Conservation (phyloP, 129 eudicot genomes). For the Oenanthe sinensis region DNA sequence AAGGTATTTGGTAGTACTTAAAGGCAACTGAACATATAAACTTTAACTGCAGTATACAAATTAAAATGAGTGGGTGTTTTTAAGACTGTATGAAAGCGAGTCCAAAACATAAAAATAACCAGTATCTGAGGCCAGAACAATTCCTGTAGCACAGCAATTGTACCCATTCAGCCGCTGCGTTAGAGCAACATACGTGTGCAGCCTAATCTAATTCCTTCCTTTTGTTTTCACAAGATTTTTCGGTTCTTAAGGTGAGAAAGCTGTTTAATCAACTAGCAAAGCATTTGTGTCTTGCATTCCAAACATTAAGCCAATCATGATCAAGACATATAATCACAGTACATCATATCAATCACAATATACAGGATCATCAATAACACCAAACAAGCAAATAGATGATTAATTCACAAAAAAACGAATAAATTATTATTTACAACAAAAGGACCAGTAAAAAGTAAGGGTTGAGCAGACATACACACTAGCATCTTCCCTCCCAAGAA, state of each 20-base stretch:
- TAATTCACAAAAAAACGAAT: background rate
- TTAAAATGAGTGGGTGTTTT: background rate
- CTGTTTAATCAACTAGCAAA: background rate
- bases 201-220: background rate
- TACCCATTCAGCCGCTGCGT: background rate
- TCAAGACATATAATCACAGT: background rate
- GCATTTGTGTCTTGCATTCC: background rate
- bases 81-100: background rate
- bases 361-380: background rate
- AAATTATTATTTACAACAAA: background rate
- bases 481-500: conserved; percentile 98
- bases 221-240: background rate
- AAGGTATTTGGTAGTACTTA: background rate
- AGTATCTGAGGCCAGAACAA: background rate
- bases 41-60: background rate
- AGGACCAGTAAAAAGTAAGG: background rate
- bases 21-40: background rate
- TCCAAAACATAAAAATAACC: background rate
- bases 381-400: background rate
- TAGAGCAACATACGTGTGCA: background rate
- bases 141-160: background rate
- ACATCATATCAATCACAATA: background rate
- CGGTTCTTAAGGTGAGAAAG: background rate
- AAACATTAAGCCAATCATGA: background rate
- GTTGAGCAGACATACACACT: conserved; percentile 64